A percentile compares a stretch with the other conserved stretches of the same genome.
These are phyloP conservation scores for Hordeum marinum DNA, from an alignment of 176 grass and related monocot genomes.

Conservation along the genomic window DNA sequence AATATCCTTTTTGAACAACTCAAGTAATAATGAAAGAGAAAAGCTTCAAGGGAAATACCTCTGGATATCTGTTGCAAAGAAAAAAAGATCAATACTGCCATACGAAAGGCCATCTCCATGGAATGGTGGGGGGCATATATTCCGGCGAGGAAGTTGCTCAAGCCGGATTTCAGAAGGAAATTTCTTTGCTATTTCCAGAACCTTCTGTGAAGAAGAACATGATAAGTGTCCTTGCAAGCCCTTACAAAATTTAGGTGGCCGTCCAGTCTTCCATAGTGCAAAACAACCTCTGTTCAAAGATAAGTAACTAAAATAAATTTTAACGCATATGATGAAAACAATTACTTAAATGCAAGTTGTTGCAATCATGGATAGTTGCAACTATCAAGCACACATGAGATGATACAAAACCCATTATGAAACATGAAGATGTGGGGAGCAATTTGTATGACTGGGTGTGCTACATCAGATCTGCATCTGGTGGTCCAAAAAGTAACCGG, in stretches of 20 bases:
- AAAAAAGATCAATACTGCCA: constrained; percentile 76
- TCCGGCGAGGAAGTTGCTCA: constrained; percentile 78
- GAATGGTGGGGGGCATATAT: constrained; percentile 70
- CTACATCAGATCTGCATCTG: too few species aligned
- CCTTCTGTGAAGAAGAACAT: constrained; percentile 55
- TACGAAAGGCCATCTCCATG: constrained; percentile 57
- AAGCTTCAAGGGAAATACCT: constrained; percentile 48
- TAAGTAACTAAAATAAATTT: neutral
- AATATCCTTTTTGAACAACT: neutral
- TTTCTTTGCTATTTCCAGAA: constrained; percentile 57
- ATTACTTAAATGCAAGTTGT: neutral
- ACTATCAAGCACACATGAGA: neutral
- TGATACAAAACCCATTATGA: neutral
- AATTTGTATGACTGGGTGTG: neutral
- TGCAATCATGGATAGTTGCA: neutral
- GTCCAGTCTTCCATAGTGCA: constrained; percentile 61
- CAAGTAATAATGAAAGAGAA: neutral
- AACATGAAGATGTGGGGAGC: neutral
- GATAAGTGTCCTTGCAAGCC: constrained; percentile 95
- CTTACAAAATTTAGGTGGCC: constrained; percentile 56
- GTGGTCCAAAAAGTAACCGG: neutral
- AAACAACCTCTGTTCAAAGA: constrained; percentile 73
- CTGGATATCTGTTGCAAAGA: constrained; percentile 83
- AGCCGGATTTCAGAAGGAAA: constrained; percentile 69
- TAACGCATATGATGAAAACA: constrained; percentile 4